Percentiles rank a stretch among this genome's conserved stretches.
Evolutionary conservation across 176 grass and related monocot species (phyloP).

Genomic region (Coix lacrymajobi): DNA sequence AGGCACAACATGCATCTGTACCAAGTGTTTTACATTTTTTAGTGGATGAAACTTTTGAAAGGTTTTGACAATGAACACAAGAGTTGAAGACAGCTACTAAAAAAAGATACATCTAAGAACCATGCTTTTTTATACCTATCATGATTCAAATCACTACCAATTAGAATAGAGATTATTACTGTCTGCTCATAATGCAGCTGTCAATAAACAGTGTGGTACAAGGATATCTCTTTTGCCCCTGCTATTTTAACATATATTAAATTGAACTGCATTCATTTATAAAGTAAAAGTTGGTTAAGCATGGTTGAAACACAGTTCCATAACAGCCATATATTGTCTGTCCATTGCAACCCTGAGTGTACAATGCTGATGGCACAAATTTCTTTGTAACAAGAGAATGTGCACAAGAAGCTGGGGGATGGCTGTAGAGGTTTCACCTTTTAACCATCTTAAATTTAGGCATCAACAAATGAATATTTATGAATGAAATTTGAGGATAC

Average conservation of each 20-base stretch:
- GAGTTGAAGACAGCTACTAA: not conserved
- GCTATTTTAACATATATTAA: slow-evolving; percentile 6
- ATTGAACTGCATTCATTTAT: not conserved
- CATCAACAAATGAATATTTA: not conserved
- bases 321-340: not conserved
- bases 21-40: not conserved
- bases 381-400: not conserved
- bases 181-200: not conserved
- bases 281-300: not conserved
- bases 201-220: not conserved
- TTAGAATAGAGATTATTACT: not conserved
- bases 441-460: not conserved
- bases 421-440: not conserved
- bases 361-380: not conserved
- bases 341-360: not conserved
- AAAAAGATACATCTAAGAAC: not conserved
- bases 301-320: not conserved
- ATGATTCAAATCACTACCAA: not conserved
- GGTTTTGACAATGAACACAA: not conserved
- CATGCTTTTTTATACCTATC: not conserved
- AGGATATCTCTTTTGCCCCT: not conserved
- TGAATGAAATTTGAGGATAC: not conserved
- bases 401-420: not conserved
- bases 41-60: not conserved
- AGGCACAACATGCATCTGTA: not conserved